Base-by-base conservation (phyloP, 2,329 filamentous ascomycete genomes). In the Cercospora berteroae region DNA sequence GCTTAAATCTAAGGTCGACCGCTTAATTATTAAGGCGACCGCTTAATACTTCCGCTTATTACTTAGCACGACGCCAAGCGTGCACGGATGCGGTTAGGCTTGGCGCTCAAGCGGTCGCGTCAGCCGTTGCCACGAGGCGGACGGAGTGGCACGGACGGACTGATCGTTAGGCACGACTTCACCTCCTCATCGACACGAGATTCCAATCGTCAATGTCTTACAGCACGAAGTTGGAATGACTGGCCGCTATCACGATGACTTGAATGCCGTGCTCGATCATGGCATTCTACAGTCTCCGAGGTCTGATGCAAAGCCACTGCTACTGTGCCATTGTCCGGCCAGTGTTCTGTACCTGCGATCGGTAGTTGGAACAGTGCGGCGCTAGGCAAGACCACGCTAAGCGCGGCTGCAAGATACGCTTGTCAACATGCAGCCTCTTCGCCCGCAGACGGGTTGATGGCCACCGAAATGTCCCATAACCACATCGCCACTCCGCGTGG, bases 91-190 rank as follows among this genome's bases (percentile, higher is more conserved):
- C n/a, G n/a, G n/a, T n/a, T n/a, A n/a, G n/a, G n/a, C n/a, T n/a
- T n/a, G n/a, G n/a, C n/a, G n/a, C n/a, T n/a, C n/a, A n/a, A n/a
- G n/a, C n/a, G n/a, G n/a, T n/a, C n/a, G n/a, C n/a, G n/a, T n/a
- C n/a, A n/a, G n/a, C n/a, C n/a, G n/a, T n/a, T n/a, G n/a, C n/a
- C n/a, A n/a, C n/a, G n/a, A n/a, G n/a, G n/a, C n/a, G n/a, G n/a
- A n/a, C n/a, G n/a, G n/a, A n/a, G n/a, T n/a, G n/a, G n/a, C n/a
- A n/a, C 18, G 10, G 48, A 9, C 5, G 25, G 36, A 48, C n/a
- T 39, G 64, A 56, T 33, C 62, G 33, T 44, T 6, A 58, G 27
- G 55, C 55, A 58, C 20, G 48, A 52, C 48, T 52, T 52, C 48
- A 52, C 48, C 23, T 52, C 23, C 25, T 25, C 25, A 25, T 16